Percentiles rank a stretch among this genome's conserved stretches.
phyloP scores from a whole-genome alignment of 2,329 filamentous ascomycete species.

The Immersiporthe knoxdaviesiana region DNA sequence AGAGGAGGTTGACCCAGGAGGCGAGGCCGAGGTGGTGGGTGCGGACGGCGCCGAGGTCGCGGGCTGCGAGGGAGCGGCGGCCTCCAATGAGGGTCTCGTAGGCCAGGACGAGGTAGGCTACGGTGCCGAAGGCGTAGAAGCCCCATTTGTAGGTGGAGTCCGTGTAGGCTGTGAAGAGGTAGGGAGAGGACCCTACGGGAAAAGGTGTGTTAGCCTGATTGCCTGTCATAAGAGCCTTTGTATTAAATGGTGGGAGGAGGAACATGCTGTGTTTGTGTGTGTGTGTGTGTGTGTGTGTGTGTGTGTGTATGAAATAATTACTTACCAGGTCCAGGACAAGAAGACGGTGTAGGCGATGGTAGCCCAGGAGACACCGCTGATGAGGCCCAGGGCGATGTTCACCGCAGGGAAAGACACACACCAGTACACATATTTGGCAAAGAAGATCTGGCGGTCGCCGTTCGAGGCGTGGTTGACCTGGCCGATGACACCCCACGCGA shows the following conservation, averaged over 20 bases:
- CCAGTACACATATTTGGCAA: conserved; percentile 60
- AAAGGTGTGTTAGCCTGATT: conserved; percentile 24
- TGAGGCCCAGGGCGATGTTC: conserved; percentile 51
- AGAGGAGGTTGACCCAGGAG: conserved; percentile 54
- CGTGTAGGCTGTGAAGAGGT: conserved; percentile 54
- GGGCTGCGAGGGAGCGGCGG: conserved; percentile 41
- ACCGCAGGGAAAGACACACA: conserved; percentile 52
- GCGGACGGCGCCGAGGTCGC: conserved; percentile 44
- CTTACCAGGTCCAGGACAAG: conserved; percentile 51
- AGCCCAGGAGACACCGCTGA: conserved; percentile 59
- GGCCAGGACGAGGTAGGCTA: conserved; percentile 51
- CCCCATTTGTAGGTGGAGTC: conserved; percentile 59
- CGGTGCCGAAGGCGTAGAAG: conserved; percentile 57
- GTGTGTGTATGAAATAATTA: neutral
- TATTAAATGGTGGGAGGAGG: neutral
- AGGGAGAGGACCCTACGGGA: conserved; percentile 46
- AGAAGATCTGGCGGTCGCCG: conserved; percentile 55
- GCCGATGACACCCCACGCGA: conserved; percentile 48
- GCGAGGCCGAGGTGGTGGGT: conserved; percentile 50
- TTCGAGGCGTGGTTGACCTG: conserved; percentile 41
- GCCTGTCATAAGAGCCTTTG: neutral
- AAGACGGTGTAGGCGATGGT: conserved; percentile 56
- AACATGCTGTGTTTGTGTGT: fast-evolving
- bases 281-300: neutral
- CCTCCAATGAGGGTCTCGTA: conserved; percentile 47